phyloP scores from a whole-genome alignment of 805 yeast genomes.

The Teunomyces kruisii region DNA sequence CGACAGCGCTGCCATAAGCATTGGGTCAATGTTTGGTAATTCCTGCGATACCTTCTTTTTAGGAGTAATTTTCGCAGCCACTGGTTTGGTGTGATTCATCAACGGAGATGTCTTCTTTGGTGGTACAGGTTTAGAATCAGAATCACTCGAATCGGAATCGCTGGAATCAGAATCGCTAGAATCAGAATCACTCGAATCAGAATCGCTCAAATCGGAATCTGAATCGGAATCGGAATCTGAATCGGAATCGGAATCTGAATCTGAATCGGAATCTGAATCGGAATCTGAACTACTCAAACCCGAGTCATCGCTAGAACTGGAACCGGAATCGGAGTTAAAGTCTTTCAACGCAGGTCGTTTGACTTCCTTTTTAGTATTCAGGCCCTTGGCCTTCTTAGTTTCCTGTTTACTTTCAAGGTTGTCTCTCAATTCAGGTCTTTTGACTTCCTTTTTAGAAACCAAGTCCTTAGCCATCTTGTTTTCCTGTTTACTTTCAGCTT shows the following conservation, averaged over 20 bases:
- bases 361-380: too few relatives aligned
- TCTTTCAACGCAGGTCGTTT: neutral
- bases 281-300: neutral
- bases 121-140: neutral
- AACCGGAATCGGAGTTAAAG: neutral
- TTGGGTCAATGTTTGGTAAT: too few relatives aligned
- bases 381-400: neutral
- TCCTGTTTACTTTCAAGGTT: too few relatives aligned
- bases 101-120: too few relatives aligned
- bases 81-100: neutral
- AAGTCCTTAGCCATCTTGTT: too few relatives aligned
- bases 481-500: too few relatives aligned
- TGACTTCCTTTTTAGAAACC: too few relatives aligned
- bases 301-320: neutral
- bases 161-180: neutral
- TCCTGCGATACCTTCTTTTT: too few relatives aligned
- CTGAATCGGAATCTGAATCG: neutral
- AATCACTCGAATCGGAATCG: neutral
- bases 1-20: too few relatives aligned
- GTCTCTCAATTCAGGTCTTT: too few relatives aligned
- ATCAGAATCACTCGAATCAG: neutral
- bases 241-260: neutral
- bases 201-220: neutral
- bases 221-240: slow-evolving; percentile 3
- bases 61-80: neutral